A percentile compares a stretch with the other conserved stretches of the same genome.
phyloP scores from a whole-genome alignment of 805 yeast species.

The Zygosaccharomyces bisporus region DNA sequence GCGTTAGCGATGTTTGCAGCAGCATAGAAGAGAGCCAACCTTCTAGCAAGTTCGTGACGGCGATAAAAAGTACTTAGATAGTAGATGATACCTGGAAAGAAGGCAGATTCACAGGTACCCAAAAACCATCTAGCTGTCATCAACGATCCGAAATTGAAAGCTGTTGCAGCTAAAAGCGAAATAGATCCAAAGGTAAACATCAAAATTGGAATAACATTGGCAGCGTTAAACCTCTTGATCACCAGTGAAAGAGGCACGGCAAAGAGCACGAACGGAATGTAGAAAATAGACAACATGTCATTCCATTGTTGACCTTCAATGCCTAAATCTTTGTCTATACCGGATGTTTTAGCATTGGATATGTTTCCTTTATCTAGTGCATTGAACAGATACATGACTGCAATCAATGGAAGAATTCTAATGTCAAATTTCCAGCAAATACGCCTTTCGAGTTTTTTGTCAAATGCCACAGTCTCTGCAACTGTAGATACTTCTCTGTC shows the following conservation, averaged over 20 bases:
- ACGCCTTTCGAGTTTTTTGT: conserved; percentile 7
- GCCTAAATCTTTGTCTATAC: conserved; percentile 41
- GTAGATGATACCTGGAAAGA: conserved; percentile 41
- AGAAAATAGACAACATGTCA: conserved; percentile 39
- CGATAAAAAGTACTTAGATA: conserved; percentile 34
- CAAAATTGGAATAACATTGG: conserved; percentile 42
- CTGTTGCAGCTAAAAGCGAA: conserved; percentile 39
- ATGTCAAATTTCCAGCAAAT: conserved; percentile 43
- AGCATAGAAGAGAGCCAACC: conserved; percentile 39
- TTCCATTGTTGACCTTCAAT: conserved; percentile 45
- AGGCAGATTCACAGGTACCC: conserved; percentile 43
- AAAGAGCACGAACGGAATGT: conserved; percentile 26
- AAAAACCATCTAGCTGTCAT: conserved; percentile 45
- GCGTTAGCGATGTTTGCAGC: conserved; percentile 33
- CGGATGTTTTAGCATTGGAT: conserved; percentile 48
- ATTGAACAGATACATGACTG: conserved; percentile 46
- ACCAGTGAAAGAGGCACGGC: conserved; percentile 43
- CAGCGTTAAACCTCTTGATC: conserved; percentile 35
- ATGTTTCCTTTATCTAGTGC: conserved; percentile 49
- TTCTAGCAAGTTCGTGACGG: conserved; percentile 37
- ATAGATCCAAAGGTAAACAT: conserved; percentile 47
- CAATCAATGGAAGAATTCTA: conserved; percentile 43
- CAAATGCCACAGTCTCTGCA: conserved; percentile 13
- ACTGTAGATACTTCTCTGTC: conserved; percentile 22
- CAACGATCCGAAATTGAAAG: conserved; percentile 37